These are phyloP conservation scores for Henckelia pumila DNA, from an alignment of 257 asterid species.

Conservation along the genomic window DNA sequence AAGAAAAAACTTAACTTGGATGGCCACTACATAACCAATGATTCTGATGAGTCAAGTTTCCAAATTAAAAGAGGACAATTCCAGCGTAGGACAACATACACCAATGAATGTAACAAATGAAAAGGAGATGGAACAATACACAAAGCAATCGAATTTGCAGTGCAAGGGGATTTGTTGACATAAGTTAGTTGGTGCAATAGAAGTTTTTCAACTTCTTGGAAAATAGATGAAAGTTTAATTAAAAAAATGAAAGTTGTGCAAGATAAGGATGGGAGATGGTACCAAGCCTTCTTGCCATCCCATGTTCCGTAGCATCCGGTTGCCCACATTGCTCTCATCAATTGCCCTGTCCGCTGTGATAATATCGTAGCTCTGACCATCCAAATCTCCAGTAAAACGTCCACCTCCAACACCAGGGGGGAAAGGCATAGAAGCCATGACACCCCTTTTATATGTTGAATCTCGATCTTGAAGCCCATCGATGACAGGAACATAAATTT, in stretches of 20 bases:
- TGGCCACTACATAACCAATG: slow-evolving; percentile 30
- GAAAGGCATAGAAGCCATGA: slow-evolving; percentile 85
- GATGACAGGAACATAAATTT: slow-evolving; percentile 60
- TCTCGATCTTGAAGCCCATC: slow-evolving; percentile 74
- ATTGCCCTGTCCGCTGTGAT: slow-evolving; percentile 86
- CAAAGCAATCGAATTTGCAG: background rate
- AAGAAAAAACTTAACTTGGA: slow-evolving; percentile 19
- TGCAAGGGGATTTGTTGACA: background rate
- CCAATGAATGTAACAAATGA: background rate
- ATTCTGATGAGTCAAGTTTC: slow-evolving; percentile 24
- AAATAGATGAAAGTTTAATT: too few species aligned
- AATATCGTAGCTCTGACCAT: slow-evolving; percentile 73
- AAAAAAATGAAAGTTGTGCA: slow-evolving; percentile 22
- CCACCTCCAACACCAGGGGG: slow-evolving; percentile 99
- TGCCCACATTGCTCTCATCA: slow-evolving; percentile 93
- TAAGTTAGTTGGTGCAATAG: slow-evolving; percentile 1
- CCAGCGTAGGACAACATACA: background rate
- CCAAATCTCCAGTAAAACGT: slow-evolving; percentile 65
- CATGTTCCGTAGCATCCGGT: slow-evolving; percentile 98
- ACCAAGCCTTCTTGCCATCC: slow-evolving; percentile 99
- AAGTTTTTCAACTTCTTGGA: slow-evolving; percentile 11
- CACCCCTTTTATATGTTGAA: slow-evolving; percentile 66
- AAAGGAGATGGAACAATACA: background rate
- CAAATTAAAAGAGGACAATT: slow-evolving; percentile 24
- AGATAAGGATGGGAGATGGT: slow-evolving; percentile 60